Evolutionary conservation across 495 filamentous ascomycete genomes (phyloP), one percentile per base, ranked within the genome.

Genomic region (Penicillium coffeae): DNA sequence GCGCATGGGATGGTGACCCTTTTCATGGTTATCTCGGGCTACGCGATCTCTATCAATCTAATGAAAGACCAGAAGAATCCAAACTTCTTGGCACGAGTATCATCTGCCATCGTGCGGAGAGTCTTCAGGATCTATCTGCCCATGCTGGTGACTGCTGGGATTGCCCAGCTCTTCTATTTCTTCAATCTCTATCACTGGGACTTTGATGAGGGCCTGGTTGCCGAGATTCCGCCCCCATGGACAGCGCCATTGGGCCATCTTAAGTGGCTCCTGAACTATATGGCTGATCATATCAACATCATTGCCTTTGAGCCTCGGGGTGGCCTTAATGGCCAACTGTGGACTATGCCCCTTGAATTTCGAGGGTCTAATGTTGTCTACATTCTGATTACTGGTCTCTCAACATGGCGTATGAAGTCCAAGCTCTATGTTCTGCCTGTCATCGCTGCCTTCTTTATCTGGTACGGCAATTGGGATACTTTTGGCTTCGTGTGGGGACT

Each of bases 341-440:
- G 75, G 75, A 77, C 75, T 2, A 75, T 79, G 22, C 70, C 71
- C 0, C 47, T 71, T 30, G 74, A 76, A 38, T 73, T 76, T 33
- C 63, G 75, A 6, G 70, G 70, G 8, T 76, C 72, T 0, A 65
- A 72, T 47, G 59, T 72, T 8, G 58, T 78, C 14, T 76, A 74
- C 46, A 54, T 75, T 10, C 47, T 66, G 6, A 42, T 73, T 7
- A 37, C 74, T n/a, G 62, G 55, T 18, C 30, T 72, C n/a, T 61
- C 68, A 6, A 69, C 65, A 48, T 64, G 68, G 40, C 51, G 61
- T 18, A 52, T 66, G 1, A 47, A 54, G 4, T 50, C 68, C 6
- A 62, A 72, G 8, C 48, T 70, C 16, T 37, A 57, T 21, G 59
- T 68, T 10, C 50, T 74, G 14, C 40, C 50, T 15, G 16, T 60